These are phyloP conservation scores for Xylogone sp. DNA, from an alignment of 2,329 filamentous ascomycete species.

Conservation along the genomic window DNA sequence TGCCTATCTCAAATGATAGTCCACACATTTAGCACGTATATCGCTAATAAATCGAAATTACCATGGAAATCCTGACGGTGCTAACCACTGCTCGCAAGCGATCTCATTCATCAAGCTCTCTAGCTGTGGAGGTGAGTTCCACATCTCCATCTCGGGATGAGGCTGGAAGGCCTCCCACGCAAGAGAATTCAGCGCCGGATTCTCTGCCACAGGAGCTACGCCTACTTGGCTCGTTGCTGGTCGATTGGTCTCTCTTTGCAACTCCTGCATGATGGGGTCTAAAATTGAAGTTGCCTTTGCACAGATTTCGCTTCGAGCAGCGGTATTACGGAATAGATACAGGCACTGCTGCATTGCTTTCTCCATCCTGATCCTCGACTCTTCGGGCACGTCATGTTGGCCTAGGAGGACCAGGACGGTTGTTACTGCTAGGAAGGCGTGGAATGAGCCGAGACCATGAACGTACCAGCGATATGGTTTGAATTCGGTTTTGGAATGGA, in stretches of 20 bases:
- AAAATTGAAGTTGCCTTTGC: neutral
- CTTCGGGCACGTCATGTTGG: neutral
- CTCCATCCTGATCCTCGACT: neutral
- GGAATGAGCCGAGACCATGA: constrained; percentile 11
- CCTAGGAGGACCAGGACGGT: neutral
- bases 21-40: too few species aligned
- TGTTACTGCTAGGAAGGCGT: constrained; percentile 11
- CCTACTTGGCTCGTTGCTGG: neutral
- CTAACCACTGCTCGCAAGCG: neutral
- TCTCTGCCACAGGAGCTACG: neutral
- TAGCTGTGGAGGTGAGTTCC: neutral
- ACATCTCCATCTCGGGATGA: neutral
- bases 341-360: neutral
- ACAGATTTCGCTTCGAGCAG: neutral
- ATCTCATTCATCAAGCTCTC: neutral
- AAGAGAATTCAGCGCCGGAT: neutral
- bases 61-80: neutral
- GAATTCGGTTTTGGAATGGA: neutral
- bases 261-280: neutral
- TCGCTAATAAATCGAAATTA: too few species aligned
- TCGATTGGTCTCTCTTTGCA: neutral
- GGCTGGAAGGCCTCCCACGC: neutral
- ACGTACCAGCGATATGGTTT: constrained; percentile 13
- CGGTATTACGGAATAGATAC: neutral
- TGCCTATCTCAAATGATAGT: too few species aligned